Conservation (phyloP, 2,329 filamentous ascomycete genomes). For the Amylocarpus encephaloides region DNA sequence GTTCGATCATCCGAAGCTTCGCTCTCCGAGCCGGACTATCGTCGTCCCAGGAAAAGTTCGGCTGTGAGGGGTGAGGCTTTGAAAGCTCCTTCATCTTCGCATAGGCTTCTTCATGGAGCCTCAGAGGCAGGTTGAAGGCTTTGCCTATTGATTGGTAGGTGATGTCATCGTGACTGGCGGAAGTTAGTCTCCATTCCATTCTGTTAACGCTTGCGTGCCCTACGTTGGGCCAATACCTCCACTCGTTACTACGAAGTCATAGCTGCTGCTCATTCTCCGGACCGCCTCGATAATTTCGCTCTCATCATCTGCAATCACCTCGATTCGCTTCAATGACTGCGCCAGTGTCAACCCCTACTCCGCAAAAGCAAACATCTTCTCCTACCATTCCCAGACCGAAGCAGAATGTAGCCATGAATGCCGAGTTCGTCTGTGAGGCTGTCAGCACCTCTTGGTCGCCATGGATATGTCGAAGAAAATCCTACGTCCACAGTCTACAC, state of each 20-base stretch:
- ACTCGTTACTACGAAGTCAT: conserved; percentile 92
- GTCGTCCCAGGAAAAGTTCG: conserved; percentile 76
- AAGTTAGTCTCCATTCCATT: conserved; percentile 1
- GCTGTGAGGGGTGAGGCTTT: conserved; percentile 64
- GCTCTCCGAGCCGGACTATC: conserved; percentile 73
- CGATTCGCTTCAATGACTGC: conserved; percentile 71
- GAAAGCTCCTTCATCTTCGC: conserved; percentile 78
- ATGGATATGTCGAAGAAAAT: background rate
- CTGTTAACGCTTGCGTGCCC: conserved; percentile 31
- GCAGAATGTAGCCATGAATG: conserved; percentile 59
- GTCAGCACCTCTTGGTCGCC: conserved; percentile 15
- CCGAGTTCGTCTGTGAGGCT: conserved; percentile 51
- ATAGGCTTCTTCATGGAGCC: conserved; percentile 70
- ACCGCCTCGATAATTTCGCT: conserved; percentile 80
- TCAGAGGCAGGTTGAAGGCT: conserved; percentile 71
- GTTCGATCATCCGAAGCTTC: conserved; percentile 82
- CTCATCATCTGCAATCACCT: conserved; percentile 92
- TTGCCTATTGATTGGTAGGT: conserved; percentile 92
- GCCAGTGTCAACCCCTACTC: conserved; percentile 39
- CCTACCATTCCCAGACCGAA: conserved; percentile 54
- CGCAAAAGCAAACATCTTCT: conserved; percentile 50
- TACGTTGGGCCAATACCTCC: conserved; percentile 95
- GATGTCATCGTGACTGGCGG: conserved; percentile 82
- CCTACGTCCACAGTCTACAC: conserved; percentile 34
- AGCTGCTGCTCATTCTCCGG: conserved; percentile 76